A percentile compares a stretch with the other conserved stretches of the same genome.
phyloP scores from a whole-genome alignment of 768 basidiomycete genomes.

The Boletus rubropictus region DNA sequence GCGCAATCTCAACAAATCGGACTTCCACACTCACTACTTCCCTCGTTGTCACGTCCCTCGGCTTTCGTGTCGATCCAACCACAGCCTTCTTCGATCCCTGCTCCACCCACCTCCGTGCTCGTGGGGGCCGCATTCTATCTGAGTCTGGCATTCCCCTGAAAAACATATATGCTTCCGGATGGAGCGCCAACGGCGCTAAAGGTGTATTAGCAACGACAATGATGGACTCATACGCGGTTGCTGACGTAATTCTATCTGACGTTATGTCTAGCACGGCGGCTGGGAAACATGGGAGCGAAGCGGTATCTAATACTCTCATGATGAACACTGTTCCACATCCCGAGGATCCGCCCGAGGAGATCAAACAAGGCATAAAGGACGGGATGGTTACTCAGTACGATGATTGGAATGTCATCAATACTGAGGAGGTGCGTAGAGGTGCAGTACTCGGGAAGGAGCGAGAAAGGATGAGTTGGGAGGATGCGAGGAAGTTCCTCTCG shows the following conservation, averaged over 20 bases:
- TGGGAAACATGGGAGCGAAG: slow-evolving; percentile 4
- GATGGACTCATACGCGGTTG: slow-evolving; percentile 82
- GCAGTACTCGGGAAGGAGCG: slow-evolving; percentile 57
- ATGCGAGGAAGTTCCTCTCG: slow-evolving; percentile 36
- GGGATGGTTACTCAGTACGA: slow-evolving; percentile 53
- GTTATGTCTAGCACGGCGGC: slow-evolving; percentile 23
- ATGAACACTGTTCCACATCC: slow-evolving; percentile 36
- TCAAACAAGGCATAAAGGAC: slow-evolving; percentile 37
- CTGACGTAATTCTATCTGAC: slow-evolving; percentile 65
- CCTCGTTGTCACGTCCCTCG: slow-evolving; percentile 82
- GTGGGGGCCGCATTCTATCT: slow-evolving; percentile 45
- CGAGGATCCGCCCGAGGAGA: slow-evolving; percentile 45
- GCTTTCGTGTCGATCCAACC: slow-evolving; percentile 69
- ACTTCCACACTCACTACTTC: slow-evolving; percentile 54
- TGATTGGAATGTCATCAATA: slow-evolving; percentile 73
- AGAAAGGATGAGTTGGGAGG: slow-evolving; percentile 71
- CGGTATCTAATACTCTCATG: slow-evolving; percentile 11
- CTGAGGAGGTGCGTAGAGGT: slow-evolving; percentile 64
- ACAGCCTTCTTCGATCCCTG: slow-evolving; percentile 54
- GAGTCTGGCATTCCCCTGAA: slow-evolving; percentile 35
- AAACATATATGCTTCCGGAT: slow-evolving; percentile 87
- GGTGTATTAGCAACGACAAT: slow-evolving; percentile 92
- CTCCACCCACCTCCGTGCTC: slow-evolving; percentile 51
- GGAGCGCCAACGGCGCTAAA: slow-evolving; percentile 87
- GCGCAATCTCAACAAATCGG: slow-evolving; percentile 52